These are phyloP conservation scores for Ustilaginoidea virens DNA, from an alignment of 2,329 filamentous ascomycete genomes.

Conservation along the genomic window DNA sequence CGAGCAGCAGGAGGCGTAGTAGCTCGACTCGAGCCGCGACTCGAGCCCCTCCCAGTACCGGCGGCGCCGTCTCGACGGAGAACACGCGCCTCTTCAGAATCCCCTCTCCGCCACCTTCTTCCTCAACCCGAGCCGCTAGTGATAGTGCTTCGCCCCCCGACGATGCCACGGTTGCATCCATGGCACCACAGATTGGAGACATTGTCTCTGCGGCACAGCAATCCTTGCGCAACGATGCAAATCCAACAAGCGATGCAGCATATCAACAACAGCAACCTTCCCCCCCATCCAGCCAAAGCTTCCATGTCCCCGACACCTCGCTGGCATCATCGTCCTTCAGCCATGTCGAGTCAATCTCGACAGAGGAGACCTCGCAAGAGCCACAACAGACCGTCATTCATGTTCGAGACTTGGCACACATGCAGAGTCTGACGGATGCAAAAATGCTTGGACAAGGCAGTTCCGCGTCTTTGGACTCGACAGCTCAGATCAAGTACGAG, in stretches of 20 bases:
- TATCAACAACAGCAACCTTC: slow-evolving; percentile 20
- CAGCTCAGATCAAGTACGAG: slow-evolving; percentile 58
- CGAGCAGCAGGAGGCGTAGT: slow-evolving; percentile 1
- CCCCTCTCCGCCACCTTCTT: slow-evolving; percentile 39
- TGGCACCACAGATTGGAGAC: slow-evolving; percentile 27
- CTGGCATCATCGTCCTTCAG: slow-evolving; percentile 1
- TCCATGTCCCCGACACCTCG: slow-evolving; percentile 14
- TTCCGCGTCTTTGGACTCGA: slow-evolving; percentile 30
- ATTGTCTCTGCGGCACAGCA: slow-evolving; percentile 10
- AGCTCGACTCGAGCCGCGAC: neutral
- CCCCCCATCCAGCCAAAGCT: slow-evolving; percentile 18
- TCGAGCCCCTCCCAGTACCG: too few relatives aligned
- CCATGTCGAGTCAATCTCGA: neutral
- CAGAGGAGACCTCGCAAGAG: slow-evolving; percentile 8
- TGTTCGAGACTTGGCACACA: slow-evolving; percentile 78
- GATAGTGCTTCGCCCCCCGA: slow-evolving; percentile 20
- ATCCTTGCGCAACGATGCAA: slow-evolving; percentile 2
- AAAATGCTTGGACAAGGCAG: slow-evolving; percentile 45
- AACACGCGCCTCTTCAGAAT: slow-evolving; percentile 31
- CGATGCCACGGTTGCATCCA: slow-evolving; percentile 28
- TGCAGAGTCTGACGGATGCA: slow-evolving; percentile 73
- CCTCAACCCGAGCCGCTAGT: slow-evolving; percentile 27
- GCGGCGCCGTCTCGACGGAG: slow-evolving; percentile 17
- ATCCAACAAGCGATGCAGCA: slow-evolving; percentile 8
- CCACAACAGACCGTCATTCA: slow-evolving; percentile 45